Base-by-base conservation (phyloP, 768 basidiomycete species). In the Calocera viscosa region DNA sequence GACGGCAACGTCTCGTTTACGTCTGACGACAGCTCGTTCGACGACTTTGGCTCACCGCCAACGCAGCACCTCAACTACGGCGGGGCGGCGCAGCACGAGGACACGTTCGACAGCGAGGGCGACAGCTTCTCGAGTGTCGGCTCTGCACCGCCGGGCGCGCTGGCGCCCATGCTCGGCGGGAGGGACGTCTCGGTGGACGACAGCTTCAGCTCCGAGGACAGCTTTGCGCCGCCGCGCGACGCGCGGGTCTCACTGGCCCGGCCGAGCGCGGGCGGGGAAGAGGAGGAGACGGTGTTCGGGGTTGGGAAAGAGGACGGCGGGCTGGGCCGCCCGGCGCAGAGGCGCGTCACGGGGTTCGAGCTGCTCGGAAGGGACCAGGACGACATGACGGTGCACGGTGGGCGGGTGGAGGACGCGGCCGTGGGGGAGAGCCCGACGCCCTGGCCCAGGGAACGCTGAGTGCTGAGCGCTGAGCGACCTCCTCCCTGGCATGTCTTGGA, bases 381-480 rank as follows among this genome's bases (percentile, higher is more conserved):
- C 67, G 84, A 88, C 70, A 87, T 86, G 28, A 81, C 83, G 64
- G 84, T 82, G 5, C 82, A 85, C 68, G 83, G 84, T 14, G 76
- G 78, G 2, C 83, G 82, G 68, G 77, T 84, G 67, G 81, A 76
- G 64, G 78, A 72, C 24, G 82, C 81, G n/a, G 75, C 78, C 30
- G 76, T 84, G 0, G 84, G 84, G 68, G 86, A 88, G 73, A 88
- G 81, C 67, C 87, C 87, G 53, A 88, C 87, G 17, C 87, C 87
- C 65, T 72, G 76, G 74, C 53, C 26, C 8, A 14, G 53, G 30
- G 53, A 60, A 8, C 30, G 53, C 11, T 60, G 35, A 38, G 35
- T 14, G 35, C 35, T 38, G 14, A n/a, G n/a, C n/a, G n/a, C n/a
- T n/a, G 35, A 5, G 5, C 35, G 35, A 5, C 35, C 35, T 14